Percentiles rank a stretch among this genome's conserved stretches.
phyloP scores from a whole-genome alignment of 202 grass and related monocot species.

The Musa balbisiana region DNA sequence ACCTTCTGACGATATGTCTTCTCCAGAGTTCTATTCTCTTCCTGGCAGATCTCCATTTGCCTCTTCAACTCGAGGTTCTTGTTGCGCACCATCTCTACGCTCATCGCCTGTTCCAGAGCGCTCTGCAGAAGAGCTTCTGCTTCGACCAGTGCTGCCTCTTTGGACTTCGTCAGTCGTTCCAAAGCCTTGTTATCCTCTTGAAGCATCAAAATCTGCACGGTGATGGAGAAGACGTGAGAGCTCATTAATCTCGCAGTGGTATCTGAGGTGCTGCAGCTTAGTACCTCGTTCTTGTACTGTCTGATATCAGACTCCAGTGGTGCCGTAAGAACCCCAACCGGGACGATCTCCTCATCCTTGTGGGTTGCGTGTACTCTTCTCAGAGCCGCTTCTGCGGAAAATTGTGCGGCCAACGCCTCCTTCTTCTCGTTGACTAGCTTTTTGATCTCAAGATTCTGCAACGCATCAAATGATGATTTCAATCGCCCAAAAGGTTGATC shows the following conservation, averaged over 20 bases:
- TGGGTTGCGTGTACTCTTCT: slow-evolving; percentile 63
- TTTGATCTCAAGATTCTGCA: slow-evolving; percentile 78
- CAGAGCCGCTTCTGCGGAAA: slow-evolving; percentile 69
- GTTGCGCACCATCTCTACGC: slow-evolving; percentile 80
- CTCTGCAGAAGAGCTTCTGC: slow-evolving; percentile 62
- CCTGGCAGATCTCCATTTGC: slow-evolving; percentile 92
- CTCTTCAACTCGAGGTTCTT: slow-evolving; percentile 74
- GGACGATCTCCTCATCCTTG: slow-evolving; percentile 68
- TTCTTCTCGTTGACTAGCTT: slow-evolving; percentile 62
- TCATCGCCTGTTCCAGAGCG: slow-evolving; percentile 77
- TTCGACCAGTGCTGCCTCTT: slow-evolving; percentile 71
- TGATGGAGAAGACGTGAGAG: not conserved
- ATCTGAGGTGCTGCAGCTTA: not conserved
- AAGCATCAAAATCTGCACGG: slow-evolving; percentile 57
- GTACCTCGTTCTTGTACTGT: slow-evolving; percentile 65
- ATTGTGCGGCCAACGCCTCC: slow-evolving; percentile 69
- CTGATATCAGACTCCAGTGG: slow-evolving; percentile 87
- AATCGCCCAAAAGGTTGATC: not conserved
- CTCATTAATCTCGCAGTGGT: not conserved
- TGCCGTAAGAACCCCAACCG: slow-evolving; percentile 64
- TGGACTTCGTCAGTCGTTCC: slow-evolving; percentile 62
- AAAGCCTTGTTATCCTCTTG: slow-evolving; percentile 82
- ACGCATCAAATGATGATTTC: slow-evolving; percentile 1
- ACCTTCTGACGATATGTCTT: slow-evolving; percentile 69
- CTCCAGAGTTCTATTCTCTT: slow-evolving; percentile 81